phyloP scores from a whole-genome alignment of 228 moss, liverwort and hornwort genomes.

The Sphagnum magellanicum region DNA sequence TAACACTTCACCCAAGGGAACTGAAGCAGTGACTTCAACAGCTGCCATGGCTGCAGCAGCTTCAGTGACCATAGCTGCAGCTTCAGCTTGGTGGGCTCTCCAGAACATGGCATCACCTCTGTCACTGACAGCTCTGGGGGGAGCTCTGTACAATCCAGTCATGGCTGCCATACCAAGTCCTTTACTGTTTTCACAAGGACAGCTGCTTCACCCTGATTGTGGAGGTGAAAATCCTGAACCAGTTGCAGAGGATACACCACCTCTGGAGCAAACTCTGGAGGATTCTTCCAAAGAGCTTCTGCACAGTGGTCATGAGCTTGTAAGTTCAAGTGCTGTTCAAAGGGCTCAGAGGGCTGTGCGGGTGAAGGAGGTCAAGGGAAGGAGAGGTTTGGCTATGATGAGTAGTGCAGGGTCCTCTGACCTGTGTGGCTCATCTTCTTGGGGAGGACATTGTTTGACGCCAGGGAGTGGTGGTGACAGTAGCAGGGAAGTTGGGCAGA shows the following conservation, averaged over 20 bases:
- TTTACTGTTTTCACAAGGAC: conserved; percentile 28
- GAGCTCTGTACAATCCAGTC: conserved; percentile 25
- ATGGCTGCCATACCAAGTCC: conserved; percentile 30
- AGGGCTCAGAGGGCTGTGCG: conserved; percentile 49
- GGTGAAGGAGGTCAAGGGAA: conserved; percentile 50
- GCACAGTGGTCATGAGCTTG: conserved; percentile 16
- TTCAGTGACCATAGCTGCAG: conserved; percentile 55
- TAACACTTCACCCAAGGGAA: too few species aligned
- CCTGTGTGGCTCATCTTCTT: conserved; percentile 29
- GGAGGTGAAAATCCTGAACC: neutral
- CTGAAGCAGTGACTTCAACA: conserved; percentile 10
- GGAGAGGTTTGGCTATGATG: conserved; percentile 14
- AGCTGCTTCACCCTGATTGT: neutral
- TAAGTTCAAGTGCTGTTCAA: conserved; percentile 40
- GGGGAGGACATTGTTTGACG: conserved; percentile 20
- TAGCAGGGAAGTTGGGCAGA: neutral
- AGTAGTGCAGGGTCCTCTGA: conserved; percentile 20
- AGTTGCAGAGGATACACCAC: neutral
- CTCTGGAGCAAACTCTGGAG: conserved; percentile 1
- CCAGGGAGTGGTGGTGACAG: neutral
- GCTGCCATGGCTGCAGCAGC: conserved; percentile 62
- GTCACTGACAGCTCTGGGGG: conserved; percentile 40
- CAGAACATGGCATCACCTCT: conserved; percentile 46
- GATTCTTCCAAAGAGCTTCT: conserved; percentile 17
- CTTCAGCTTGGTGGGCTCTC: conserved; percentile 71